Evolutionary conservation across 2,329 filamentous ascomycete species (phyloP).

Genomic region (Escovopsis weberi): DNA sequence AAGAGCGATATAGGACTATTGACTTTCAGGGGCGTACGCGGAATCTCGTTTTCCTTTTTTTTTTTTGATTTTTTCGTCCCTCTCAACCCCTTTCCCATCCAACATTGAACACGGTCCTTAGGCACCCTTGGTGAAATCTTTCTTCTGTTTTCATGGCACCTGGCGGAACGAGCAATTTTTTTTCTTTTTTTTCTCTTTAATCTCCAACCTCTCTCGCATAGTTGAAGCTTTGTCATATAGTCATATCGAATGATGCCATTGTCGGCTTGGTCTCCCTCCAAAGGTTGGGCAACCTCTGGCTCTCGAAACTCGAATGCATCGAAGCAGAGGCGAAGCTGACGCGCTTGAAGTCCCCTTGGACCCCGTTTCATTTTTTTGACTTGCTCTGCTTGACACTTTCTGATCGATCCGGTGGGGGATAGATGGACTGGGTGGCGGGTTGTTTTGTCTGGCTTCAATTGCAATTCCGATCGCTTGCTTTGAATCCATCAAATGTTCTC

Average conservation of each 20-base stretch:
- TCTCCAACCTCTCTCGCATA: neutral
- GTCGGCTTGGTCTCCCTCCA: neutral
- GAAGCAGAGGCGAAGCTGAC: neutral
- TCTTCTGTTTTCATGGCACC: neutral
- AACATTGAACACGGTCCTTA: neutral
- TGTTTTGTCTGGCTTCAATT: no score
- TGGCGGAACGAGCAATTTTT: neutral
- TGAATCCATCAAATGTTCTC: no score
- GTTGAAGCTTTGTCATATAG: neutral
- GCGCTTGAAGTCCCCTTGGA: no score
- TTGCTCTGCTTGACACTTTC: no score
- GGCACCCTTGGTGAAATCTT: neutral
- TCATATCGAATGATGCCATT: neutral
- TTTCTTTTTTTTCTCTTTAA: neutral
- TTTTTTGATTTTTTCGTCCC: no score
- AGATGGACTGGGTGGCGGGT: no score
- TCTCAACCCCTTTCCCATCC: no score
- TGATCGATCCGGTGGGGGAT: no score
- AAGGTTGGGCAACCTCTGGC: neutral
- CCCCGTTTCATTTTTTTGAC: no score
- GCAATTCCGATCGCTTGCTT: no score
- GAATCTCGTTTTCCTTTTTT: neutral
- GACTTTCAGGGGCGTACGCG: neutral
- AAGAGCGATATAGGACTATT: neutral
- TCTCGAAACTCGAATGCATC: neutral